Conservation (phyloP, 106 monocot species). For the Acorus calamus region DNA sequence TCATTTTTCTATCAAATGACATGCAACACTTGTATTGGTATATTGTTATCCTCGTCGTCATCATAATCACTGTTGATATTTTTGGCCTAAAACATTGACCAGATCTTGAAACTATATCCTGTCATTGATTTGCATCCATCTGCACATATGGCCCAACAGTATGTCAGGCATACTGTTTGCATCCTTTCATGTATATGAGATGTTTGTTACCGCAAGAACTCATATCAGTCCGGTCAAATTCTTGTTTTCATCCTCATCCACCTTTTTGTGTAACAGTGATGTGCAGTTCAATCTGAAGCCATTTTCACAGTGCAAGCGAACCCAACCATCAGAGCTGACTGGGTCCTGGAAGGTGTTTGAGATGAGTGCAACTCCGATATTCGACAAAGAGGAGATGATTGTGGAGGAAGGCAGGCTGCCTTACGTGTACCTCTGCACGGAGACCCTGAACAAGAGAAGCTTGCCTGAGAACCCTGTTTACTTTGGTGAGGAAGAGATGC, state of each 20-base stretch:
- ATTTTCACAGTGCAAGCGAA: conserved; percentile 60
- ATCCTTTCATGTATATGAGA: too few relatives aligned
- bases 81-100: too few relatives aligned
- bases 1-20: too few relatives aligned
- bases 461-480: conserved; percentile 47
- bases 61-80: too few relatives aligned
- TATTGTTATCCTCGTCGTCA: too few relatives aligned
- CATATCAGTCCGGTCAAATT: too few relatives aligned
- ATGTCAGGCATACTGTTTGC: too few relatives aligned
- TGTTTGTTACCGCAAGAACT: too few relatives aligned
- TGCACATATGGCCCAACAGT: too few relatives aligned
- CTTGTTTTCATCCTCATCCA: neutral
- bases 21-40: too few relatives aligned
- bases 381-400: conserved; percentile 12
- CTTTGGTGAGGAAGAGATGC: conserved; percentile 75
- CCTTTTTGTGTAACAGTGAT: conserved; percentile 24
- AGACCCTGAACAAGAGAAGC: conserved; percentile 81
- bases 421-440: conserved; percentile 73
- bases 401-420: conserved; percentile 18
- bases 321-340: conserved; percentile 60
- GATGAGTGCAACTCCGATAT: conserved; percentile 66
- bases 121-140: too few relatives aligned
- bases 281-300: conserved; percentile 46
- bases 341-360: conserved; percentile 93
- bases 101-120: too few relatives aligned